A percentile compares a stretch with the other conserved stretches of the same genome.
phyloP scores from a whole-genome alignment of 1,284 basidiomycete species.

The Malassezia dermatis region DNA sequence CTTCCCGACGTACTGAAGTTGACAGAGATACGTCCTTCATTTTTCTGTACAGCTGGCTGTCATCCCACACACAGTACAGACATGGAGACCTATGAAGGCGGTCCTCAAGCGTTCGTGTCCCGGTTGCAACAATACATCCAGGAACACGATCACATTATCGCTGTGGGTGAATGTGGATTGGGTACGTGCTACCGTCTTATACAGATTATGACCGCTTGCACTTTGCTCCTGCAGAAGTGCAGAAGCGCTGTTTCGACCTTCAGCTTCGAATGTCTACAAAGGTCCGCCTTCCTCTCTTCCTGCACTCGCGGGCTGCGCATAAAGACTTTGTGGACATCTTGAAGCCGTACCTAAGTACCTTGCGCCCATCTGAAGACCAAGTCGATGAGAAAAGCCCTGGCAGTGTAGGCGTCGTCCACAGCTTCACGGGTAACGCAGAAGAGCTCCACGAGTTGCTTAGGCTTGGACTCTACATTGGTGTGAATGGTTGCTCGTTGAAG shows the following conservation, averaged over 20 bases:
- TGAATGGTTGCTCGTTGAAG: conserved; percentile 78
- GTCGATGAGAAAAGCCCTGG: neutral
- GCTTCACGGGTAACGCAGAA: conserved; percentile 63
- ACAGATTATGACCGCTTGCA: conserved; percentile 73
- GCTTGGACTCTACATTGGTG: conserved; percentile 52
- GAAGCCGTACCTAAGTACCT: conserved; percentile 17
- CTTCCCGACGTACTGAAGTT: conserved; percentile 58
- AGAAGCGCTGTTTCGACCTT: conserved; percentile 61
- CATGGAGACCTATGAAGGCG: conserved; percentile 56
- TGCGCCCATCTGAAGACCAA: conserved; percentile 15
- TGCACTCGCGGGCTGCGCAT: conserved; percentile 62
- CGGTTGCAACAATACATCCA: conserved; percentile 13
- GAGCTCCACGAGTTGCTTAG: conserved; percentile 63
- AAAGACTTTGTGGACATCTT: conserved; percentile 64
- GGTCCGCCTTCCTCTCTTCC: conserved; percentile 66
- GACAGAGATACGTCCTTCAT: conserved; percentile 55
- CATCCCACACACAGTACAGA: conserved; percentile 75
- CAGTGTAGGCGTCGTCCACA: conserved; percentile 61
- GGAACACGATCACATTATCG: conserved; percentile 49
- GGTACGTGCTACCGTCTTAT: conserved; percentile 51
- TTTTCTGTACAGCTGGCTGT: conserved; percentile 71
- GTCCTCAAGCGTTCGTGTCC: conserved; percentile 58
- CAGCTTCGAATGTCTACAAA: conserved; percentile 64
- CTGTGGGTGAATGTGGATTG: conserved; percentile 75
- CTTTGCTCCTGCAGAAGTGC: conserved; percentile 59